Evolutionary conservation across 1,139 yeast species (phyloP).

Genomic region (Groenewaldozyma sp.): DNA sequence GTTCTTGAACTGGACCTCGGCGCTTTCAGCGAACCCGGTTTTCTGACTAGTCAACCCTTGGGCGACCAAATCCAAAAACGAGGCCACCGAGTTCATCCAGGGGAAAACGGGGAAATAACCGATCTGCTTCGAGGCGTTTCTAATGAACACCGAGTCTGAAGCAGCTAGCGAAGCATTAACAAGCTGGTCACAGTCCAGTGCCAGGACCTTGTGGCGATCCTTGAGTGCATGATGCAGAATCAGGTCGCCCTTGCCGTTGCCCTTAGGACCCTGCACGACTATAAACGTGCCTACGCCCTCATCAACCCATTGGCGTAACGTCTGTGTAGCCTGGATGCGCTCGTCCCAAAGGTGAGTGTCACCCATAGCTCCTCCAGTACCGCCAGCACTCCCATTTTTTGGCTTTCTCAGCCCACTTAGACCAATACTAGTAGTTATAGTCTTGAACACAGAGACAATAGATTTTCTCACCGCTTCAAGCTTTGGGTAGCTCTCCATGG

Average conservation of each 20-base stretch:
- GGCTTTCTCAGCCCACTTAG: constrained; percentile 16
- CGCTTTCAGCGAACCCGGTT: constrained; percentile 80
- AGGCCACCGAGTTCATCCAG: constrained; percentile 77
- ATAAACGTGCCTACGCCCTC: constrained; percentile 82
- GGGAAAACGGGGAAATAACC: constrained; percentile 94
- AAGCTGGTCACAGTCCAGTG: constrained; percentile 70
- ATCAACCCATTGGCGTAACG: constrained; percentile 62
- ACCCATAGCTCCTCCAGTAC: constrained; percentile 23
- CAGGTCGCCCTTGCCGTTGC: constrained; percentile 82
- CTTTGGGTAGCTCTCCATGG: constrained; percentile 10
- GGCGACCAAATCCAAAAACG: constrained; percentile 72
- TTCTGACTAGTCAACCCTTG: constrained; percentile 93
- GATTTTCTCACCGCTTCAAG: constrained; percentile 27
- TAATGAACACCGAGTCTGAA: constrained; percentile 59
- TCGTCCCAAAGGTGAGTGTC: constrained; percentile 54
- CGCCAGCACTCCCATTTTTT: neutral
- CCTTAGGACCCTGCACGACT: constrained; percentile 85
- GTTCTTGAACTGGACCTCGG: constrained; percentile 73
- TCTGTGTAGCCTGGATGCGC: constrained; percentile 56
- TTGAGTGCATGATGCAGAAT: constrained; percentile 61
- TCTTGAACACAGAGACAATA: constrained; percentile 12
- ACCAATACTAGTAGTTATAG: constrained; percentile 9
- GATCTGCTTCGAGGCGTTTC: constrained; percentile 59
- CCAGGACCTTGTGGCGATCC: constrained; percentile 49
- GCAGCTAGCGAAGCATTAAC: constrained; percentile 19